phyloP scores from a whole-genome alignment of 805 yeast species.

The Starmerella scarabaei region DNA sequence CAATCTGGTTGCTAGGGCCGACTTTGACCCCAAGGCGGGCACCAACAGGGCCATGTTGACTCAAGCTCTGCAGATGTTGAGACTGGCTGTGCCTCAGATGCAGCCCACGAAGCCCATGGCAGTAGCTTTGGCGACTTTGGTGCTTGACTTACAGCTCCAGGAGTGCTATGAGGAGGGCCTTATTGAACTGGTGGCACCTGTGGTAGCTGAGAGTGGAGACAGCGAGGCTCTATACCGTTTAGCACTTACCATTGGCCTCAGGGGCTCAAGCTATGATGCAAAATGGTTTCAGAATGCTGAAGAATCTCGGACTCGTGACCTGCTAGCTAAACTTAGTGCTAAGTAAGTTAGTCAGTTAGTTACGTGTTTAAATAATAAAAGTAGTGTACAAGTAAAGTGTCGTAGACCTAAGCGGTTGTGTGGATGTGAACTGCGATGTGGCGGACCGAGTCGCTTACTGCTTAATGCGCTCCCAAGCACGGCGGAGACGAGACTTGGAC shows the following conservation, averaged over 20 bases:
- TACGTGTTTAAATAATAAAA: too few species aligned
- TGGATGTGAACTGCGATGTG: too few species aligned
- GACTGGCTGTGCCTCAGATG: background rate
- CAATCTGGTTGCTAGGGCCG: conserved; percentile 37
- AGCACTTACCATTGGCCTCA: conserved; percentile 19
- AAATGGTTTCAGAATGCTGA: background rate
- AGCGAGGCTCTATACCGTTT: conserved; percentile 21
- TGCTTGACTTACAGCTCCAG: conserved; percentile 18
- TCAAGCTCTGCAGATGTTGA: conserved; percentile 23
- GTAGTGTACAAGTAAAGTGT: too few species aligned
- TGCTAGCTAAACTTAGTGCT: too few species aligned
- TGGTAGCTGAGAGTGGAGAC: conserved; percentile 4
- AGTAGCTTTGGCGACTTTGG: conserved; percentile 35
- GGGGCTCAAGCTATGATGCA: background rate
- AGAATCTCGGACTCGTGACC: background rate
- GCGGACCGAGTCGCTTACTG: too few species aligned
- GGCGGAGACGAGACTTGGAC: too few species aligned
- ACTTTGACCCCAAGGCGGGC: conserved; percentile 19
- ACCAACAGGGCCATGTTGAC: conserved; percentile 20
- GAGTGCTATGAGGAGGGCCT: conserved; percentile 7
- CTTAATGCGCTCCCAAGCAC: too few species aligned
- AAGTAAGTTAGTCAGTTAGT: too few species aligned
- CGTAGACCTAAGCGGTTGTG: too few species aligned
- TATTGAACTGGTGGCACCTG: conserved; percentile 2
- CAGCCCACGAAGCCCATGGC: conserved; percentile 15